Evolutionary conservation across 257 asterid species (phyloP).

Genomic region (Schizonepeta tenuifolia): DNA sequence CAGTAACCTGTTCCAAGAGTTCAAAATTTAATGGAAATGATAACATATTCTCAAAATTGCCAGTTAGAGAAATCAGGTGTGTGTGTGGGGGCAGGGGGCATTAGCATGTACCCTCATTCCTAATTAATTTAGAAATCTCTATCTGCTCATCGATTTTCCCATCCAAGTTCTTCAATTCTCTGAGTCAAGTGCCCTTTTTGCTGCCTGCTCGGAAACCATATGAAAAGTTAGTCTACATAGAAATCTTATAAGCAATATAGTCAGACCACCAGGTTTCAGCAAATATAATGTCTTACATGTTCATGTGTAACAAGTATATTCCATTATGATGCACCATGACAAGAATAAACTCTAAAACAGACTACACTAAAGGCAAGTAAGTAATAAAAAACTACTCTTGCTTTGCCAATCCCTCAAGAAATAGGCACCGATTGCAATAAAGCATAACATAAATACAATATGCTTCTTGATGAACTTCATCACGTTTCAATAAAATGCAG

Average conservation of each 20-base stretch:
- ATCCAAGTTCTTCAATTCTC: slow-evolving; percentile 88
- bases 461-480: background rate
- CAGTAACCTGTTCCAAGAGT: slow-evolving; percentile 56
- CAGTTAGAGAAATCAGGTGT: background rate
- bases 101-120: slow-evolving; percentile 68
- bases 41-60: slow-evolving; percentile 11
- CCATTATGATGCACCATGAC: slow-evolving; percentile 4
- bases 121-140: slow-evolving; percentile 73
- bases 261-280: slow-evolving; percentile 8
- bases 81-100: no score
- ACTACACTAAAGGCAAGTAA: background rate
- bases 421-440: no score
- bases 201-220: slow-evolving; percentile 50
- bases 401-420: background rate
- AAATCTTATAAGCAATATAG: slow-evolving; percentile 17
- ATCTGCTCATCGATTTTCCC: slow-evolving; percentile 91
- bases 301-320: background rate
- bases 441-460: background rate
- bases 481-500: background rate
- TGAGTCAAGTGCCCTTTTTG: slow-evolving; percentile 94
- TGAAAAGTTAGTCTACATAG: slow-evolving; percentile 14
- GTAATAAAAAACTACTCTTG: slow-evolving; percentile 1
- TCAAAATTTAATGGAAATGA: slow-evolving; percentile 14
- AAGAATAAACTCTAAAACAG: background rate
- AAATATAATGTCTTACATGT: no score